phyloP scores from a whole-genome alignment of 192 early-diverging fungal species.

The Coemansia sp. region DNA sequence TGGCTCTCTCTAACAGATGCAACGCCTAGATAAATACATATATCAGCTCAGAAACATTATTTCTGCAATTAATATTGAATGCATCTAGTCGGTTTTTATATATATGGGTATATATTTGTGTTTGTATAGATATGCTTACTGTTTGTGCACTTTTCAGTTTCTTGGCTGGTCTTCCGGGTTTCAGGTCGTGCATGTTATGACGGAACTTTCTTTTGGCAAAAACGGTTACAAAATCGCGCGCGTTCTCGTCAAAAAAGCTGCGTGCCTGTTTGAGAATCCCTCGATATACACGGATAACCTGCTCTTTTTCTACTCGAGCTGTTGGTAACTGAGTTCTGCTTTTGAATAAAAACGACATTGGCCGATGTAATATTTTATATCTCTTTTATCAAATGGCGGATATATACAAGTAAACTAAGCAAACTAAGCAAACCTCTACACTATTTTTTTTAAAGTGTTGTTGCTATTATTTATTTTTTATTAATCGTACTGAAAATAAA shows the following conservation, averaged over 20 bases:
- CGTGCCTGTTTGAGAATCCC: slow-evolving; percentile 42
- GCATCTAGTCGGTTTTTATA: no score
- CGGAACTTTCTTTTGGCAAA: slow-evolving; percentile 35
- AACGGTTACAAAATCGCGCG: slow-evolving; percentile 35
- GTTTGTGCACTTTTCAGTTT: slow-evolving; percentile 28
- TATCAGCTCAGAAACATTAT: neutral
- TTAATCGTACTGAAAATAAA: no score
- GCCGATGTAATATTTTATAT: no score
- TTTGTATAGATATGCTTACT: neutral
- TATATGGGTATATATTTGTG: no score
- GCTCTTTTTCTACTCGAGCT: neutral
- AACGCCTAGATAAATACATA: slow-evolving; percentile 5
- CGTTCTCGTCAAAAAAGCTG: slow-evolving; percentile 42
- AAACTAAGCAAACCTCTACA: no score
- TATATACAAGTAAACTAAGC: no score
- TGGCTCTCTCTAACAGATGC: slow-evolving; percentile 40
- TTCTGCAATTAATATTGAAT: neutral
- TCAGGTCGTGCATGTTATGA: slow-evolving; percentile 20
- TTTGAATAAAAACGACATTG: slow-evolving; percentile 21
- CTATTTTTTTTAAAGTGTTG: neutral
- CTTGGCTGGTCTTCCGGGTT: slow-evolving; percentile 10
- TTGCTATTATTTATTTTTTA: no score
- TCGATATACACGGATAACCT: slow-evolving; percentile 29
- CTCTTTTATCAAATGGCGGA: no score
- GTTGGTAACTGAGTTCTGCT: neutral